phyloP scores from a whole-genome alignment of 2,329 filamentous ascomycete species.

The Penicillium sp. region DNA sequence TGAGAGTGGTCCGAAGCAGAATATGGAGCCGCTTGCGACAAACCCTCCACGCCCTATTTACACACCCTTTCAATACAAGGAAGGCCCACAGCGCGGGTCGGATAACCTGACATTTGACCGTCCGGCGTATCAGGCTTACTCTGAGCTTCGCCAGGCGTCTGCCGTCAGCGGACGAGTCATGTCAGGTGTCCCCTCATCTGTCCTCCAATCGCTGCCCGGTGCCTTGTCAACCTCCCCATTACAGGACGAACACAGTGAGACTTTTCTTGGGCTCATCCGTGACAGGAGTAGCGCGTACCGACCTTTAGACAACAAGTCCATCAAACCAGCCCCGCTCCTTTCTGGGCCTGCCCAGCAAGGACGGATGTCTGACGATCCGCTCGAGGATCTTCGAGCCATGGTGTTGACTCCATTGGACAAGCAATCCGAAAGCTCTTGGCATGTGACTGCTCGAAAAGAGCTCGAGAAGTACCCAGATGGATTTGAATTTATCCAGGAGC shows the following conservation, averaged over 20 bases:
- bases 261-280: slow-evolving; percentile 43
- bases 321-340: slow-evolving; percentile 24
- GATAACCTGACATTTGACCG: slow-evolving; percentile 35
- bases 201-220: slow-evolving; percentile 13
- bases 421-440: slow-evolving; percentile 30
- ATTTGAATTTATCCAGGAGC: slow-evolving; percentile 40
- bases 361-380: slow-evolving; percentile 15
- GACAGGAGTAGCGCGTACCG: slow-evolving; percentile 41
- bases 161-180: slow-evolving; percentile 41
- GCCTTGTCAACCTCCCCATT: slow-evolving; percentile 16
- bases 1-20: slow-evolving; percentile 17
- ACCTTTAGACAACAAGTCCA: slow-evolving; percentile 21
- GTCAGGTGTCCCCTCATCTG: slow-evolving; percentile 27
- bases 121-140: slow-evolving; percentile 44
- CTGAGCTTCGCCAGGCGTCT: slow-evolving; percentile 41
- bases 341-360: slow-evolving; percentile 30
- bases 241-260: slow-evolving; percentile 37
- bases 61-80: slow-evolving; percentile 42
- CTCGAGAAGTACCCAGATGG: slow-evolving; percentile 36
- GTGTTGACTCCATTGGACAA: slow-evolving; percentile 30
- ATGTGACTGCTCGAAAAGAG: slow-evolving; percentile 27
- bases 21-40: slow-evolving; percentile 26
- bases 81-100: slow-evolving; percentile 38
- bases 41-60: slow-evolving; percentile 40
- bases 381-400: slow-evolving; percentile 34